A percentile compares a stretch with the other conserved stretches of the same genome.
Conservation (phyloP, 1,284 basidiomycete species). For the Vanrija pseudolonga region DNA sequence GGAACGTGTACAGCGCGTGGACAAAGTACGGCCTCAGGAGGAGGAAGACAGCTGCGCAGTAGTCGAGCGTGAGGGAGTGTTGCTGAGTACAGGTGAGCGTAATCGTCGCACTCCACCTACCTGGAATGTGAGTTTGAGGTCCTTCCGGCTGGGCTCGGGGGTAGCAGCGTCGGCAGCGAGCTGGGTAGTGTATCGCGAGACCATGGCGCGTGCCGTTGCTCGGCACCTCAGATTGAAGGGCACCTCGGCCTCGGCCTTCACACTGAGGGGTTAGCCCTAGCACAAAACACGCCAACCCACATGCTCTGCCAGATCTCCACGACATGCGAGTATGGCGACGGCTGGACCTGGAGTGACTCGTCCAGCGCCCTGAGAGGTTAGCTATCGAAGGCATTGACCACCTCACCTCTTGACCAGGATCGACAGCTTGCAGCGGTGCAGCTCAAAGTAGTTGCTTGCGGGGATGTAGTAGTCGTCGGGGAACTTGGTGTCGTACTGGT, state of each 20-base stretch:
- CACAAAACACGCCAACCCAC: neutral
- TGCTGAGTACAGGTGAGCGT: conserved; percentile 7
- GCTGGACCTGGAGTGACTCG: neutral
- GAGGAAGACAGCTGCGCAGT: conserved; percentile 26
- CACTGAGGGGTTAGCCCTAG: neutral
- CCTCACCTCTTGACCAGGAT: conserved; percentile 1
- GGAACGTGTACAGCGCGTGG: conserved; percentile 28
- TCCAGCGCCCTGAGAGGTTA: neutral
- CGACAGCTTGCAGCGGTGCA: conserved; percentile 3
- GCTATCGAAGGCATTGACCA: neutral
- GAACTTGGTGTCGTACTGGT: conserved; percentile 5
- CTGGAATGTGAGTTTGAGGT: conserved; percentile 25
- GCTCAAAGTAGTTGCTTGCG: conserved; percentile 1
- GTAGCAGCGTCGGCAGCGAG: conserved; percentile 15
- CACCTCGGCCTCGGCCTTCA: conserved; percentile 5
- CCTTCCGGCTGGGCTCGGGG: conserved; percentile 18
- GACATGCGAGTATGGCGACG: neutral
- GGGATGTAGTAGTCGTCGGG: neutral
- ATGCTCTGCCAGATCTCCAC: conserved; percentile 5
- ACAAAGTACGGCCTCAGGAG: conserved; percentile 37
- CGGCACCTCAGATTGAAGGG: conserved; percentile 27
- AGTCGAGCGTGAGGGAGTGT: conserved; percentile 28
- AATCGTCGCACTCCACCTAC: neutral
- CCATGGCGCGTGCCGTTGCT: conserved; percentile 19
- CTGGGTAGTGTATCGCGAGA: conserved; percentile 21